phyloP scores from a whole-genome alignment of 805 yeast genomes.

The Lipomyces anomalus region DNA sequence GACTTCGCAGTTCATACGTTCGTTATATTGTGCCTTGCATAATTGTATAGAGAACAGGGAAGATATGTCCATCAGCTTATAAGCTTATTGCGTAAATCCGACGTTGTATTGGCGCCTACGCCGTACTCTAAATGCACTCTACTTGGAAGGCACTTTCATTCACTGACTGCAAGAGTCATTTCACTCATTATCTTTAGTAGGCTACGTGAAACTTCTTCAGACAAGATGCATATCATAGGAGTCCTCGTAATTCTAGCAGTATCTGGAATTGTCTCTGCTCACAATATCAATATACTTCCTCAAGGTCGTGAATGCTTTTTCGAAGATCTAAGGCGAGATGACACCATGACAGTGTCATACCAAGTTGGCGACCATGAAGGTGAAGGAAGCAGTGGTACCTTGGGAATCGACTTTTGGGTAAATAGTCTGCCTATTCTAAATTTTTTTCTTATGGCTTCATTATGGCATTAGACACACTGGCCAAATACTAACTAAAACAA shows the following conservation, averaged over 20 bases:
- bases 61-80: too few relatives aligned
- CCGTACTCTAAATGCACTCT: too few relatives aligned
- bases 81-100: too few relatives aligned
- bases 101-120: too few relatives aligned
- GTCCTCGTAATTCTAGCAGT: too few relatives aligned
- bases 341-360: slow-evolving; percentile 79
- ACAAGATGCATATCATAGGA: not conserved
- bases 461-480: not conserved
- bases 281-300: slow-evolving; percentile 24
- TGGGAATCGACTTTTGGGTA: slow-evolving; percentile 27
- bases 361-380: slow-evolving; percentile 86
- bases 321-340: slow-evolving; percentile 75
- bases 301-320: slow-evolving; percentile 55
- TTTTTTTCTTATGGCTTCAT: not conserved
- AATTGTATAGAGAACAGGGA: too few relatives aligned
- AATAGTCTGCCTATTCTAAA: not conserved
- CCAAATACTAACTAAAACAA: not conserved
- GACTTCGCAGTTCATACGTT: too few relatives aligned
- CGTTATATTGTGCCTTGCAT: too few relatives aligned
- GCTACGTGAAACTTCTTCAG: too few relatives aligned
- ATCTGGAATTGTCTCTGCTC: slow-evolving; percentile 14
- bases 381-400: slow-evolving; percentile 17
- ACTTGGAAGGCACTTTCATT: too few relatives aligned
- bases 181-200: too few relatives aligned
- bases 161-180: too few relatives aligned